A percentile compares a stretch with the other conserved stretches of the same genome.
phyloP scores from a whole-genome alignment of 2,329 filamentous ascomycete species.

The Diaporthe ilicicola region DNA sequence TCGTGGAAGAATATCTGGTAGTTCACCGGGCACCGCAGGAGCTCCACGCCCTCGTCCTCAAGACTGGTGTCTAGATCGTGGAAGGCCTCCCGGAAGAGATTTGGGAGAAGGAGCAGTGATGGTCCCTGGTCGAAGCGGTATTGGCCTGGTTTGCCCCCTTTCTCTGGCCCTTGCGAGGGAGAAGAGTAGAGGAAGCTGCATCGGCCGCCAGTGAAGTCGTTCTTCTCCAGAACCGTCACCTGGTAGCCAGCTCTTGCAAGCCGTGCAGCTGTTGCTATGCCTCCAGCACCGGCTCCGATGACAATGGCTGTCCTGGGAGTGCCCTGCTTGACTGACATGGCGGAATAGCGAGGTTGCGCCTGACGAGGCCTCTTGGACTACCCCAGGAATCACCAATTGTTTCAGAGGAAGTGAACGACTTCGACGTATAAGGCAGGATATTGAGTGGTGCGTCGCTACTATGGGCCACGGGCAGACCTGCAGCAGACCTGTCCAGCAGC shows the following conservation, averaged over 20 bases:
- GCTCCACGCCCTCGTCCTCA: constrained; percentile 69
- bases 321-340: constrained; percentile 13
- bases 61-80: constrained; percentile 73
- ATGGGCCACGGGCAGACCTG: neutral
- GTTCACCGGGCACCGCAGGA: constrained; percentile 78
- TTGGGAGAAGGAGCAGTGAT: constrained; percentile 75
- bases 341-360: neutral
- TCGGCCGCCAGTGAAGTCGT: constrained; percentile 74
- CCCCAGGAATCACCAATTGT: neutral
- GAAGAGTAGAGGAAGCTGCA: constrained; percentile 68
- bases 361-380: neutral
- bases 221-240: constrained; percentile 84
- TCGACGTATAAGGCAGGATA: neutral
- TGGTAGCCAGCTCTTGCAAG: constrained; percentile 74
- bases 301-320: constrained; percentile 29
- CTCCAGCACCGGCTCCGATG: constrained; percentile 73
- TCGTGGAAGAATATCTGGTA: constrained; percentile 80
- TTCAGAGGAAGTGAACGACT: neutral
- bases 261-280: constrained; percentile 75
- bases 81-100: constrained; percentile 75
- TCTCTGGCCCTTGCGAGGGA: neutral
- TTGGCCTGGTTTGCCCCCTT: neutral
- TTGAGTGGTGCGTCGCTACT: neutral
- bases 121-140: constrained; percentile 82
- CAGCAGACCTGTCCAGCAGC: no score